These are phyloP conservation scores for Aureobasidium sp. DNA, from an alignment of 2,329 filamentous ascomycete genomes.

Conservation along the genomic window DNA sequence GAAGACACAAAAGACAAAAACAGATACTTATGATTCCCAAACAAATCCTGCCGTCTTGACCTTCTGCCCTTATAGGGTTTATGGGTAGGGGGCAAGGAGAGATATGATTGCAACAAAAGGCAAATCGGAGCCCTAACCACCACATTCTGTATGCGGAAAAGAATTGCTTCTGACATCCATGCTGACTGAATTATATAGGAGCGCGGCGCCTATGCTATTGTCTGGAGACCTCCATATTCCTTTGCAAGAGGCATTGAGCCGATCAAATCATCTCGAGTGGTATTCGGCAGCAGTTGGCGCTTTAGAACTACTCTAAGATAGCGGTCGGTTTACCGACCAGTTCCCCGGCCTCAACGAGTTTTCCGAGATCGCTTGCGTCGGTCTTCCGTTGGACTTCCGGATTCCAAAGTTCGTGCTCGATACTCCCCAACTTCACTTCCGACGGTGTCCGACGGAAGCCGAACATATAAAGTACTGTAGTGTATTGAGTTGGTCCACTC, in stretches of 20 bases:
- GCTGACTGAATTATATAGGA: background rate
- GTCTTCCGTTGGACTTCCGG: too few relatives aligned
- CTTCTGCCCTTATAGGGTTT: background rate
- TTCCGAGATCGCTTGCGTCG: too few relatives aligned
- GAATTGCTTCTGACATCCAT: background rate
- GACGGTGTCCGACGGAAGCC: background rate
- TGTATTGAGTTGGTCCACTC: background rate
- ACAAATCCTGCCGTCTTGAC: background rate
- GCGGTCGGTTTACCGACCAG: background rate
- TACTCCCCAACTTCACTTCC: background rate
- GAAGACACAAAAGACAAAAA: conserved; percentile 10
- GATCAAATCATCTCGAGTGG: too few relatives aligned
- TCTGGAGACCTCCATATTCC: background rate
- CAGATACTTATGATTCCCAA: conserved; percentile 11
- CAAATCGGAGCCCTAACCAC: conserved; percentile 1
- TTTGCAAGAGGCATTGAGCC: too few relatives aligned
- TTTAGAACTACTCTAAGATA: too few relatives aligned
- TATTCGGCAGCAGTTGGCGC: too few relatives aligned
- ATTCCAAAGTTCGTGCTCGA: too few relatives aligned
- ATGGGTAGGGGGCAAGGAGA: background rate
- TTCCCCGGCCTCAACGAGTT: background rate
- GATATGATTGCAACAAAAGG: conserved; percentile 13
- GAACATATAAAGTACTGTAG: background rate
- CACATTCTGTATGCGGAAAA: background rate
- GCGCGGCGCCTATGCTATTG: background rate